Percentiles rank a stretch among this genome's conserved stretches.
Evolutionary conservation across 1,139 yeast genomes (phyloP).

Genomic region (Hyphopichia fennica): DNA sequence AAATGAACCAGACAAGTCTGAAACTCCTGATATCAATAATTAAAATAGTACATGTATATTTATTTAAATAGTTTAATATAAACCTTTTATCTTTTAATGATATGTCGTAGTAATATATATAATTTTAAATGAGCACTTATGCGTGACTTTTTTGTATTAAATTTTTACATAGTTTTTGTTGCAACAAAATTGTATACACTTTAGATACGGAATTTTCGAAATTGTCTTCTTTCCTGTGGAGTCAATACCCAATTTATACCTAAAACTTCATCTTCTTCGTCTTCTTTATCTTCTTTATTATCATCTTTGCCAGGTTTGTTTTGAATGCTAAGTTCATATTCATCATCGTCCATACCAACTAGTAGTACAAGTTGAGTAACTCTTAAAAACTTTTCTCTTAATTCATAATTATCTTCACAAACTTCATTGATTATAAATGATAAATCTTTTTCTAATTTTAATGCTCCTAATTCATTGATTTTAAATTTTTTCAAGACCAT

Average conservation of each 20-base stretch:
- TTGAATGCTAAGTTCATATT: conserved; percentile 43
- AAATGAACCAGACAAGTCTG: no score
- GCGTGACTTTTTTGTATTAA: not conserved
- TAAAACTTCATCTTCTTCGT: conserved; percentile 25
- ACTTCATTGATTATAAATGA: conserved; percentile 67
- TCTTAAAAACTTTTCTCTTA: conserved; percentile 75
- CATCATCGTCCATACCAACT: conserved; percentile 83
- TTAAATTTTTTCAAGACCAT: conserved; percentile 53
- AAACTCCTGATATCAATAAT: no score
- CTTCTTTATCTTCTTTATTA: conserved; percentile 38
- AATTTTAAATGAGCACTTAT: no score
- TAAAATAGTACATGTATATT: no score
- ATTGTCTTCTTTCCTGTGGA: conserved; percentile 66
- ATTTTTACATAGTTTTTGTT: not conserved
- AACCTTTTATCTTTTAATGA: no score
- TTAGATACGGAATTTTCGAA: conserved; percentile 48
- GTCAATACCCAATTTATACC: conserved; percentile 80
- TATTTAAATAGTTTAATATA: no score
- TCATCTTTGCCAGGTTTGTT: conserved; percentile 10
- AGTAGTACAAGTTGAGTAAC: conserved; percentile 82
- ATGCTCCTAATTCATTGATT: conserved; percentile 81
- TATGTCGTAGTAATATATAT: no score
- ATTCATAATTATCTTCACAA: conserved; percentile 62
- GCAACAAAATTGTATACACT: no score
- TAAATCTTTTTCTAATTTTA: conserved; percentile 80